Evolutionary conservation across 1,284 basidiomycete genomes (phyloP).

Genomic region (Heterobasidion irregulare): DNA sequence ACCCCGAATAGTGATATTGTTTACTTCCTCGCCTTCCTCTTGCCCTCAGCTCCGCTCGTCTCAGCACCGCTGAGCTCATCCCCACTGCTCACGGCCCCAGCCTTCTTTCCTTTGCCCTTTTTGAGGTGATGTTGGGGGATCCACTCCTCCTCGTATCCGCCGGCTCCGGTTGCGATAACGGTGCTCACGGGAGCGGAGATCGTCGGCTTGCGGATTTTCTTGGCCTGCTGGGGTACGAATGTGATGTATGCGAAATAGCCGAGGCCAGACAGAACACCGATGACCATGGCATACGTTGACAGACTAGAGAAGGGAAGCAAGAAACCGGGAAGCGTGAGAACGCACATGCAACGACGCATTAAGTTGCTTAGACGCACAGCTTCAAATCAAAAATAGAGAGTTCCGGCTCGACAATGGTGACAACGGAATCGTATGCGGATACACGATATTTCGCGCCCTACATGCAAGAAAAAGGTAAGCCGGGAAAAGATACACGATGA

Average conservation of each 20-base stretch:
- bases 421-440: slow-evolving; percentile 70
- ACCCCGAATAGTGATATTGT: neutral
- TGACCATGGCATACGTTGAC: slow-evolving; percentile 69
- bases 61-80: slow-evolving; percentile 61
- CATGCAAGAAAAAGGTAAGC: slow-evolving; percentile 1
- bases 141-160: slow-evolving; percentile 87
- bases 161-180: slow-evolving; percentile 60
- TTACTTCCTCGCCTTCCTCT: slow-evolving; percentile 53
- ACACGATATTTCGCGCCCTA: slow-evolving; percentile 54
- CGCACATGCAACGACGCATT: too few species aligned
- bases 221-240: slow-evolving; percentile 50
- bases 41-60: slow-evolving; percentile 48
- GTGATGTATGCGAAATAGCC: slow-evolving; percentile 64
- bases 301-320: slow-evolving; percentile 32
- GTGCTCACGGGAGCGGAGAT: slow-evolving; percentile 51
- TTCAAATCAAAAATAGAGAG: slow-evolving; percentile 75
- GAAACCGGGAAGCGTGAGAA: too few species aligned
- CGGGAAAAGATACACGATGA: slow-evolving; percentile 3
- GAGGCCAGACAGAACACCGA: slow-evolving; percentile 55
- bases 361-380: slow-evolving; percentile 41
- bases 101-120: slow-evolving; percentile 48
- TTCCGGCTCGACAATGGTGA: slow-evolving; percentile 79
- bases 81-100: slow-evolving; percentile 43
- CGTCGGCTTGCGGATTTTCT: slow-evolving; percentile 18
- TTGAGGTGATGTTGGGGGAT: slow-evolving; percentile 83